phyloP scores from a whole-genome alignment of 139 green algal genomes.

The Chlamydomonas incerta region DNA sequence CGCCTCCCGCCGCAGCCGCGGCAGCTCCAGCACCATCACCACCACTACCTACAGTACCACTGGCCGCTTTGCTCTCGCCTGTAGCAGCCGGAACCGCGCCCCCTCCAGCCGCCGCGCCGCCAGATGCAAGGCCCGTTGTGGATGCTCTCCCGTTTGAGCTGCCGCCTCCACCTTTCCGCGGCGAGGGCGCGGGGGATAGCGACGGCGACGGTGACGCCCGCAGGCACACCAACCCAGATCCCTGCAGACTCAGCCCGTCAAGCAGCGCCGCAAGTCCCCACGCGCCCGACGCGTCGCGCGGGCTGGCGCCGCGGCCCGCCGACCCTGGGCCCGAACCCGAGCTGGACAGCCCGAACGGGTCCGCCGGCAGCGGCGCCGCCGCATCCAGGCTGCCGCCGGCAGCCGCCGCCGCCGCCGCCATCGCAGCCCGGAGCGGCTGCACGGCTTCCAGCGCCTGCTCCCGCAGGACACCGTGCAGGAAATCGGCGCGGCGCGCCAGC shows the following conservation, averaged over 20 bases:
- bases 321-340: background rate
- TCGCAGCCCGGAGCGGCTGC: background rate
- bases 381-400: background rate
- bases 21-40: no score
- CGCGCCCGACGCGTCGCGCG: background rate
- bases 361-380: background rate
- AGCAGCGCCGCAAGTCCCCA: background rate
- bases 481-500: constrained; percentile 6
- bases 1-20: no score
- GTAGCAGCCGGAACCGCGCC: no score
- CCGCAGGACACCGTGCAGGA: constrained; percentile 1
- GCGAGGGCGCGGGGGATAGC: no score
- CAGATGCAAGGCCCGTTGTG: no score
- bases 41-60: no score
- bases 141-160: no score
- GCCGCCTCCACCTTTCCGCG: no score
- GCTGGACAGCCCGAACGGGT: constrained; percentile 12
- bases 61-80: no score
- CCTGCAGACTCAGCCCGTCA: background rate
- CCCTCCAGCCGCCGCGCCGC: no score
- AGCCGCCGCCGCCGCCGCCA: background rate
- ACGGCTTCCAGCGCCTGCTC: constrained; percentile 14
- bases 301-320: background rate
- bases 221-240: no score
- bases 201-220: no score